Evolutionary conservation across 169 alveolate genomes (phyloP).

Genomic region (Plasmodium adleri): DNA sequence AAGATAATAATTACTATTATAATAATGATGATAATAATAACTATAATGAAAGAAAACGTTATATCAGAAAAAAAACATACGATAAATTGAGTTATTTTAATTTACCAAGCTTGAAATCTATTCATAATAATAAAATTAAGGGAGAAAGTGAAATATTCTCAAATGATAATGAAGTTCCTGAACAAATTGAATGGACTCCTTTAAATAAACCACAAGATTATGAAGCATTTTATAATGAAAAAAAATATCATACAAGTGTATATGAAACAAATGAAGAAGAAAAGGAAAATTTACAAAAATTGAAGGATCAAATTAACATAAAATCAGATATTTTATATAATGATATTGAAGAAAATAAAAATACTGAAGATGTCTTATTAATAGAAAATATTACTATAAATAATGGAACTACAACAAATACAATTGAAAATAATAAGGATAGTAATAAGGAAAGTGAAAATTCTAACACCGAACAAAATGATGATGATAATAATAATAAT

Average conservation of each 20-base stretch:
- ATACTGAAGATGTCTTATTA: background rate
- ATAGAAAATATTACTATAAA: background rate
- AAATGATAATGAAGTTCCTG: background rate
- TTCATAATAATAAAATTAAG: background rate
- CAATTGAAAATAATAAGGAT: too few relatives aligned
- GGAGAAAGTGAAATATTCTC: background rate
- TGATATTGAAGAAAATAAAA: background rate
- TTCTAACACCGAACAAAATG: background rate
- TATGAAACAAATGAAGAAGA: conserved; percentile 1
- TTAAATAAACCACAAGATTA: conserved; percentile 23
- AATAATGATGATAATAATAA: too few relatives aligned
- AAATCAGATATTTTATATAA: conserved; percentile 4
- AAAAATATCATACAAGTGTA: conserved; percentile 7
- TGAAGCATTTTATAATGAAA: conserved; percentile 40
- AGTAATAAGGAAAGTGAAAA: too few relatives aligned
- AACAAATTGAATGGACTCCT: conserved; percentile 21
- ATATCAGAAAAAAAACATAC: background rate
- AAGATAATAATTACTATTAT: too few relatives aligned
- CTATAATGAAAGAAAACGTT: too few relatives aligned
- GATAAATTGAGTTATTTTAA: background rate
- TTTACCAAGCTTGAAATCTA: background rate
- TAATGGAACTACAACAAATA: background rate
- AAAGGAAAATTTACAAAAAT: background rate
- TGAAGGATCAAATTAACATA: conserved; percentile 1
- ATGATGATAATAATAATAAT: background rate